Evolutionary conservation across 208 protist genomes (phyloP), one percentile per base, ranked within the genome.

Genomic region (Blastocrithidia nonstop): DNA sequence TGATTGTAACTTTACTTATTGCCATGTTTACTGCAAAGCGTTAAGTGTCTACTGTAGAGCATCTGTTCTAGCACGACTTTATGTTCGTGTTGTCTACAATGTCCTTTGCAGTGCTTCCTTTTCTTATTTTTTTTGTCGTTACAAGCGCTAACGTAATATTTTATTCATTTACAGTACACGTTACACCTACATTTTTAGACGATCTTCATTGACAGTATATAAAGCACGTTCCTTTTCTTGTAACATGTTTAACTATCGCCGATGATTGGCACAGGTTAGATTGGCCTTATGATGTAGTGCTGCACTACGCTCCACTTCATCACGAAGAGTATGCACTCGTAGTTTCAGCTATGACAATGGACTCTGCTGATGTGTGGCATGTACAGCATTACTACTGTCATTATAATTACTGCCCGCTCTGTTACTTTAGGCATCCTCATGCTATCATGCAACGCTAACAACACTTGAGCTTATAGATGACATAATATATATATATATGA

Each of bases 191-290:
- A n/a, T n/a, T n/a, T 72, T 70, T 43, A 87, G 61, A n/a, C 36
- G 41, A 17, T 85, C 73, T 50, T 87, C 74, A 27, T 55, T 44
- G 5, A 59, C 54, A 6, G 48, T 38, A n/a, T 61, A 57, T 3
- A 82, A 49, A 33, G 71, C 73, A 3, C 66, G 73, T 50, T 86
- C 73, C 49, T 72, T 82, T 35, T 81, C 68, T 24, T 51, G 39
- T 6, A 91, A 66, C 24, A 68, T 66, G 13, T 63, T 76, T 17
- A 91, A 55, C 26, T 91, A 76, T 27, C 57, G 49, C 0, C 82
- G 69, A 63, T 91, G 82, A 35, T 54, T 52, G 17, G 78, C 72
- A 29, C 84, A 85, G 29, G 61, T 66, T 21, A 53, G 45, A 27
- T 61, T 24, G 20, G 76, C 61, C 35, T 58, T 61, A 15, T 29